These are phyloP conservation scores for Phyllachora maydis DNA, from an alignment of 2,329 filamentous ascomycete genomes.

Conservation along the genomic window DNA sequence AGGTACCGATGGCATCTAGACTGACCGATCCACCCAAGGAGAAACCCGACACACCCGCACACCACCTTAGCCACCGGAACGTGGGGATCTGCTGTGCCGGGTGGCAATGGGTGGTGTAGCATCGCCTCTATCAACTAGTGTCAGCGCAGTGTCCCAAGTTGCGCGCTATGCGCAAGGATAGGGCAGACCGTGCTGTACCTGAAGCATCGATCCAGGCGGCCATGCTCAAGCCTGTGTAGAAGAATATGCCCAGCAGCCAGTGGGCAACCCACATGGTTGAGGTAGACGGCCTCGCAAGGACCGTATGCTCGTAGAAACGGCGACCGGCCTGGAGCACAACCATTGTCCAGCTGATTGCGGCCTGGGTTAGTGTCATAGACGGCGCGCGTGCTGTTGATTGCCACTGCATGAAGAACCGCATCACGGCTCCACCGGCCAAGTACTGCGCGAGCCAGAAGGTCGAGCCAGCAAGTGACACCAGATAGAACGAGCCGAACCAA, in stretches of 20 bases:
- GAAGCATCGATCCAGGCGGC: conserved; percentile 73
- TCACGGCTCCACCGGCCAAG: conserved; percentile 25
- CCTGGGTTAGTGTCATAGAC: conserved; percentile 39
- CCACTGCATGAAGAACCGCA: conserved; percentile 21
- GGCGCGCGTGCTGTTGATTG: conserved; percentile 10
- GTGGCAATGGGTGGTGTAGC: no score
- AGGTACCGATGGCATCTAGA: conserved; percentile 54
- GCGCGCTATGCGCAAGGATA: no score
- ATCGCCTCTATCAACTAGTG: no score
- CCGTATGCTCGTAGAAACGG: conserved; percentile 55
- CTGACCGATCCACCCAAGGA: conserved; percentile 52
- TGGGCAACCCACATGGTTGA: conserved; percentile 75
- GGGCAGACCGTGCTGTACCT: no score
- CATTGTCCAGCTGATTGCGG: conserved; percentile 46
- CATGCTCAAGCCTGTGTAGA: conserved; percentile 54
- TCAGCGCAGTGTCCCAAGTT: no score
- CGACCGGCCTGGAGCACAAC: conserved; percentile 58
- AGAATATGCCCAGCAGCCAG: conserved; percentile 59
- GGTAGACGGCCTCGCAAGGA: conserved; percentile 41
- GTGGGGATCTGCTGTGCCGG: no score
- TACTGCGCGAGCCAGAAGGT: conserved; percentile 56
- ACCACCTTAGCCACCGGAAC: no score
- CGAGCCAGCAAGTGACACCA: conserved; percentile 47
- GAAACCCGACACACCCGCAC: no score
- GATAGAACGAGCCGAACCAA: conserved; percentile 83